Evolutionary conservation across 75 land plant species (phyloP).

Genomic region (Picea glauca): DNA sequence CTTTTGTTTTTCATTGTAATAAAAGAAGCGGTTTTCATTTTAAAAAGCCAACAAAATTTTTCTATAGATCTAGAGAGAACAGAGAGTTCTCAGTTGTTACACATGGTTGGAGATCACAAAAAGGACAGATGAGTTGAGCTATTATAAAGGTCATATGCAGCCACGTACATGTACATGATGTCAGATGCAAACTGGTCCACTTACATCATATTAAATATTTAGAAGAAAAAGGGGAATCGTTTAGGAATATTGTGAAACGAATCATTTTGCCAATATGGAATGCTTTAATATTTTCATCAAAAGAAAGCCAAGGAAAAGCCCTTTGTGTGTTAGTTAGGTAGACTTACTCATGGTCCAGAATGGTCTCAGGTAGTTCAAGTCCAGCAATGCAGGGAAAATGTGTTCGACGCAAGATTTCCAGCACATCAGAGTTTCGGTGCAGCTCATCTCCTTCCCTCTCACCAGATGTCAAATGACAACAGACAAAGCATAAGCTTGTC

Average conservation of each 20-base stretch:
- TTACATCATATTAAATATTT: not conserved
- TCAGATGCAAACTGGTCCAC: not conserved
- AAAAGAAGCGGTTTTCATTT: not conserved
- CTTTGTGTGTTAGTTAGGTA: not conserved
- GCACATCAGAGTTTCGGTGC: slow-evolving; percentile 75
- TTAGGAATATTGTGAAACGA: not conserved
- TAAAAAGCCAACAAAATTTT: not conserved
- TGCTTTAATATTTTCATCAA: not conserved
- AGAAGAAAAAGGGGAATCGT: not conserved
- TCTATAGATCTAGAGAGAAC: not conserved
- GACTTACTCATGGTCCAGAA: slow-evolving; percentile 87
- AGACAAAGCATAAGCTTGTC: slow-evolving; percentile 81
- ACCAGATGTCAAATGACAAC: slow-evolving; percentile 88
- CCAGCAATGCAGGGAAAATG: slow-evolving; percentile 51
- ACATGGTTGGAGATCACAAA: not conserved
- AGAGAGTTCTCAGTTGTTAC: not conserved
- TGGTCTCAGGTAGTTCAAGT: slow-evolving; percentile 63
- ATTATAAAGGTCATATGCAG: not conserved
- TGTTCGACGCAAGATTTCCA: slow-evolving; percentile 71
- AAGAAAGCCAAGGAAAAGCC: not conserved
- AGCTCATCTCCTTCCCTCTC: slow-evolving; percentile 76
- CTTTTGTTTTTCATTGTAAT: no score
- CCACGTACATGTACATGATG: not conserved
- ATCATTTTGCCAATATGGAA: not conserved
- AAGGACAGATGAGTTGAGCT: not conserved